Evolutionary conservation across 2,329 filamentous ascomycete genomes (phyloP).

Genomic region (Pseudogymnoascus sp.): DNA sequence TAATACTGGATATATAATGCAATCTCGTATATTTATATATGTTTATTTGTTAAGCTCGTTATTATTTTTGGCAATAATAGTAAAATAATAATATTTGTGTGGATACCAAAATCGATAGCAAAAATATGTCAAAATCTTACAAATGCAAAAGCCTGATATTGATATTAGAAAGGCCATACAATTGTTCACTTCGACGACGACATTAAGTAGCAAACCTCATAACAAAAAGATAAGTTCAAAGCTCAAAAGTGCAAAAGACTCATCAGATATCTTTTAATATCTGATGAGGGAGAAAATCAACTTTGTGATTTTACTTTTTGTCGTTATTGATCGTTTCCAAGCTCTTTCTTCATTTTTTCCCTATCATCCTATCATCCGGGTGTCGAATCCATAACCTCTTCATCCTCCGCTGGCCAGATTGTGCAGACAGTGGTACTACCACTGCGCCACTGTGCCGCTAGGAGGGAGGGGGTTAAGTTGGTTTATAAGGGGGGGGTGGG

Average conservation of each 20-base stretch:
- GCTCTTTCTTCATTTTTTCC: not conserved
- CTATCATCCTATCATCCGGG: not conserved
- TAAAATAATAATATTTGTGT: not conserved
- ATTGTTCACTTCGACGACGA: too few relatives aligned
- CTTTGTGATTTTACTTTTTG: slow-evolving; percentile 5
- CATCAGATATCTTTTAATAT: not conserved
- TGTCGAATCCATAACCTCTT: not conserved
- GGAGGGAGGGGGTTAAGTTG: not conserved
- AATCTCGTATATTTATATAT: not conserved
- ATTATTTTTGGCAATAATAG: not conserved
- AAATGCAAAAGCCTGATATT: too few relatives aligned
- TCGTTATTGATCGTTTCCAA: not conserved
- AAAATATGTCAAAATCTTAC: too few relatives aligned
- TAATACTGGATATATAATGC: not conserved
- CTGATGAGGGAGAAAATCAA: slow-evolving; percentile 2
- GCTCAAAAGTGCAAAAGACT: not conserved
- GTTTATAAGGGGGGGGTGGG: not conserved
- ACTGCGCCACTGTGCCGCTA: slow-evolving; percentile 3
- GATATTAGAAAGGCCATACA: too few relatives aligned
- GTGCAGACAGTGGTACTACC: slow-evolving; percentile 4
- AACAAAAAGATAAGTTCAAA: not conserved
- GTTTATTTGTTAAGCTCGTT: not conserved
- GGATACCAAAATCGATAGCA: too few relatives aligned
- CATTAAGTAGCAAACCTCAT: too few relatives aligned
- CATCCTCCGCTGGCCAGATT: slow-evolving; percentile 3